phyloP scores from a whole-genome alignment of 495 filamentous ascomycete genomes.

The Aspergillus olivimuriae region DNA sequence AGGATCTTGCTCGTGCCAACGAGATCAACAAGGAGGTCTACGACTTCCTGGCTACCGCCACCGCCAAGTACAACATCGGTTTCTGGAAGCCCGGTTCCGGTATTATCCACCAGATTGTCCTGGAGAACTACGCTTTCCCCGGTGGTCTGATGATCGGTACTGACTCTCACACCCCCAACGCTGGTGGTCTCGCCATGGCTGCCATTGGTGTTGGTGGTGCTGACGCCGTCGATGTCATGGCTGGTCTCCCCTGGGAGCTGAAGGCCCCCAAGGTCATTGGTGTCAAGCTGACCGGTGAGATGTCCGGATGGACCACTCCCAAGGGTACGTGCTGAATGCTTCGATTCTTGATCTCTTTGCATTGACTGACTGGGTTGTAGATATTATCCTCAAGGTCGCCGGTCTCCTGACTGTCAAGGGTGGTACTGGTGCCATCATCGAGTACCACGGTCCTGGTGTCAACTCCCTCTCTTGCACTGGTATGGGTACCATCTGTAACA shows the following conservation, averaged over 20 bases:
- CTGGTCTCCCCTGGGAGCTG: conserved; percentile 93
- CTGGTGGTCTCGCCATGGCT: conserved; percentile 91
- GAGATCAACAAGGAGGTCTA: conserved; percentile 99
- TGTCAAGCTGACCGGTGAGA: conserved; percentile 82
- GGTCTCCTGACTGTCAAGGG: conserved; percentile 97
- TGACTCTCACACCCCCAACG: conserved; percentile 98
- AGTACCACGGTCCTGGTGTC: conserved; percentile 88
- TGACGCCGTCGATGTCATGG: conserved; percentile 99
- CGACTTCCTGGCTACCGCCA: conserved; percentile 90
- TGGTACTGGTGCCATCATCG: conserved; percentile 93
- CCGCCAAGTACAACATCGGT: conserved; percentile 99
- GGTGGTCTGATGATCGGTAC: conserved; percentile 98
- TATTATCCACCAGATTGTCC: conserved; percentile 98
- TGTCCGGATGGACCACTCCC: conserved; percentile 91
- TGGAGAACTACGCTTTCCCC: conserved; percentile 99
- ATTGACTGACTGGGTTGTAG: conserved; percentile 29
- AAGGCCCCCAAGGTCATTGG: conserved; percentile 98
- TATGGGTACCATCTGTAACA: conserved; percentile 70
- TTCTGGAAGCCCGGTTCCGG: conserved; percentile 99
- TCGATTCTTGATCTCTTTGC: neutral
- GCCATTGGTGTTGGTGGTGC: conserved; percentile 98
- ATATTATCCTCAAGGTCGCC: conserved; percentile 97
- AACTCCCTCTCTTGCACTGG: conserved; percentile 61
- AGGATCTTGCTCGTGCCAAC: conserved; percentile 88
- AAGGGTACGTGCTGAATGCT: conserved; percentile 53